These are phyloP conservation scores for Paramecium primaurelia DNA, from an alignment of 73 alveolate genomes.

Conservation along the genomic window DNA sequence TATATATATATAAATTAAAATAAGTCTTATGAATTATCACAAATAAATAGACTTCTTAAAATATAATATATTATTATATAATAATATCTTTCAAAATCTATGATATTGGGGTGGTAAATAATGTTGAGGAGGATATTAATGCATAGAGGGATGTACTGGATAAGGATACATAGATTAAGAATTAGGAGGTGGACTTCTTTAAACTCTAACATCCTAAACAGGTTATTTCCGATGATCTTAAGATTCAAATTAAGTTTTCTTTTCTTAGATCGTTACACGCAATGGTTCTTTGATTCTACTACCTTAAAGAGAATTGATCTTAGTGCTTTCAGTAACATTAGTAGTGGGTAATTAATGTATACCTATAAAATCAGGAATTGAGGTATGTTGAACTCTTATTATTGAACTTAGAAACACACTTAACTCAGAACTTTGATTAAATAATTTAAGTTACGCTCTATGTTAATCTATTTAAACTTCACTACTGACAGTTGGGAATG, in stretches of 20 bases:
- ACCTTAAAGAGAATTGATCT: not conserved
- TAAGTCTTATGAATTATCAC: not conserved
- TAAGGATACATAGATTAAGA: not conserved
- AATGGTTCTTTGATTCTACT: conserved; percentile 1
- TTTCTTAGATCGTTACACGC: not conserved
- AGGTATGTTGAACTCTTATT: not conserved
- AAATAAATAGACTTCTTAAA: too few relatives aligned
- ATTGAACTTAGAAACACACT: not conserved
- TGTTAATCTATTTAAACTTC: not conserved
- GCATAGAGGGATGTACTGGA: not conserved
- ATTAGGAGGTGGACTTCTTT: conserved; percentile 15
- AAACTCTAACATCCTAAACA: not conserved
- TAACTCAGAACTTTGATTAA: not conserved
- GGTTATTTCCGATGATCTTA: not conserved
- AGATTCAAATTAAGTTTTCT: not conserved
- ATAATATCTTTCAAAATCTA: not conserved
- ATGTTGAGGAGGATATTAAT: not conserved
- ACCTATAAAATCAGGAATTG: conserved; percentile 17
- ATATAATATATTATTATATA: not conserved
- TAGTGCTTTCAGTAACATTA: conserved; percentile 20
- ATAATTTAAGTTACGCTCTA: not conserved
- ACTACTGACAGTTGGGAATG: conserved; percentile 17
- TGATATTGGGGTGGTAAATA: not conserved
- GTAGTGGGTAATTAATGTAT: conserved; percentile 32
- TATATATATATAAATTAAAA: too few relatives aligned